Conservation (phyloP, 2,329 filamentous ascomycete genomes). For the Fusarium coffeatum region DNA sequence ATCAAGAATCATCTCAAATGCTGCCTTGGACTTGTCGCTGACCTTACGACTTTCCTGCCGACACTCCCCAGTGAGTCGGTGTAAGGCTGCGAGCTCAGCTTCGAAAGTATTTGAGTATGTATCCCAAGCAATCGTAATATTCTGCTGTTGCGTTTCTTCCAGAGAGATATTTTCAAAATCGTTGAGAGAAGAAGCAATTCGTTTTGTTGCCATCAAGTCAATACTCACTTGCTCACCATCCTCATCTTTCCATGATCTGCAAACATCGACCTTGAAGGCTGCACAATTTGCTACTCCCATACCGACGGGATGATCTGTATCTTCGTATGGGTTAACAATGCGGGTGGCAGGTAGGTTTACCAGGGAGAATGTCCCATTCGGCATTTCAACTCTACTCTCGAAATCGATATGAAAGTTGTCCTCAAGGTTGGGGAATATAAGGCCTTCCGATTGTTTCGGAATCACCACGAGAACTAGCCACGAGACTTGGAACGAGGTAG, state of each 20-base stretch:
- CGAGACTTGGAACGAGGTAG: conserved; percentile 47
- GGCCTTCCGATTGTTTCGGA: conserved; percentile 33
- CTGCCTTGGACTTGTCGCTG: conserved; percentile 33
- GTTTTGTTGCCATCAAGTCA: conserved; percentile 73
- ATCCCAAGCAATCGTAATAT: conserved; percentile 48
- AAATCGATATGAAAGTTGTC: conserved; percentile 49
- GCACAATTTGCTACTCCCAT: conserved; percentile 40
- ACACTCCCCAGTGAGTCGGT: conserved; percentile 40
- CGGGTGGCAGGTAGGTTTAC: conserved; percentile 43
- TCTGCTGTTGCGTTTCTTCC: conserved; percentile 27
- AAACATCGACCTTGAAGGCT: conserved; percentile 52
- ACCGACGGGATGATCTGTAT: conserved; percentile 11
- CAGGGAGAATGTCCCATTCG: conserved; percentile 43
- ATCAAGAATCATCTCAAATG: conserved; percentile 50
- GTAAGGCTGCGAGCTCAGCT: conserved; percentile 50
- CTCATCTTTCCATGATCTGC: conserved; percentile 45
- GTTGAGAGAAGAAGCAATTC: conserved; percentile 62
- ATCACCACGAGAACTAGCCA: conserved; percentile 50
- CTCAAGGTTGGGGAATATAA: conserved; percentile 44
- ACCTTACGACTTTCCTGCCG: conserved; percentile 23
- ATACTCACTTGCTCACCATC: conserved; percentile 43
- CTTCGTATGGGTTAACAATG: conserved; percentile 50
- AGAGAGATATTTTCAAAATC: conserved; percentile 35
- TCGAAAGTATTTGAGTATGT: conserved; percentile 47
- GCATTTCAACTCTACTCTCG: conserved; percentile 31